Base-by-base conservation (phyloP, 2,329 filamentous ascomycete genomes). In the Cordyceps sp. region DNA sequence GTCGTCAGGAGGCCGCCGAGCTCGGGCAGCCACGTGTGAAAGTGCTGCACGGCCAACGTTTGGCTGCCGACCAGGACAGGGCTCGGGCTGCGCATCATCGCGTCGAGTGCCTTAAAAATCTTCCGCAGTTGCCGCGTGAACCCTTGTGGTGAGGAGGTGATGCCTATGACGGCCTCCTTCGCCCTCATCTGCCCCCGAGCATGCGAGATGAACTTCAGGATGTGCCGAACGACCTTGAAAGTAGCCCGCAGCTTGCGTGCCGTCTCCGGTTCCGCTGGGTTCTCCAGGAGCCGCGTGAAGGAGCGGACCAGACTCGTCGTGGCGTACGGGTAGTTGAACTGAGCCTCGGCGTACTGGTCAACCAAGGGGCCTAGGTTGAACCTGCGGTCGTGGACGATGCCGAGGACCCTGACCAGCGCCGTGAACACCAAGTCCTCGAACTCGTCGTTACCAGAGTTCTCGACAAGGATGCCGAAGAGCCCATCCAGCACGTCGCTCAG, bases 21-120 rank as follows among this genome's bases (percentile, higher is more conserved):
- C 49, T 96, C 88, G 0, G 90, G 88, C n/a, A 98, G 62, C 90
- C 90, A 98, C 0, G 82, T 81, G 49, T 96, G 88, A 51, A 96
- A 93, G 51, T 96, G 84, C 53, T 98, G 90, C 10, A 96, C 85
- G 3, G 92, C 76, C 31, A 98, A 62, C 0, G 90, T 96, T 56
- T 98, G 93, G 39, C 82, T 96, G 22, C 90, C 90, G 12, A 96
- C 81, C 17, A 96, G 61, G 14, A 86, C 76, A 0, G 90, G 81
- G 3, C 84, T 80, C 2, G 75, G 66, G 50, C 84, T 93, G 37
- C 77, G 74, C 83, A 98, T 94, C 57, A 98, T 71, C 13, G 69
- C 66, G 54, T 96, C 85, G 17, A 98, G 64, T 2, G 83, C 80
- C 49, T 85, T 86, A 61, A 96, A 96, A 24, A 96, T 84, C 22